Percentiles rank a stretch among this genome's conserved stretches.
Evolutionary conservation across 768 basidiomycete species (phyloP).

Genomic region (Phanerodontia chrysosporium): DNA sequence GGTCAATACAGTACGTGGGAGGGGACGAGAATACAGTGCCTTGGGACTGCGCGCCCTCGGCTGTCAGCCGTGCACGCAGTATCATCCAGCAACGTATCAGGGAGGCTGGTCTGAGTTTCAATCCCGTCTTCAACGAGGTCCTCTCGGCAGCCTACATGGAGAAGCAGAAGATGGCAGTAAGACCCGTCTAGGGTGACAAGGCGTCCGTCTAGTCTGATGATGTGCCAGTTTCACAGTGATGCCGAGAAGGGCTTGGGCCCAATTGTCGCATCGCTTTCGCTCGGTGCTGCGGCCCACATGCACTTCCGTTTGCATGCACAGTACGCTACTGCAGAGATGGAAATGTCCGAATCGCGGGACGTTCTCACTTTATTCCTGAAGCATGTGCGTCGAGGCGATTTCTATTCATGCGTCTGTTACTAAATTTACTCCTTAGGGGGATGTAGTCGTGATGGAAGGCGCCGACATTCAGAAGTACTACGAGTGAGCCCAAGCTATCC

Average conservation of each 20-base stretch:
- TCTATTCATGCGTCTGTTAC: not conserved
- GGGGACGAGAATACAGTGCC: constrained; percentile 71
- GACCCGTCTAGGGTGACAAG: constrained; percentile 19
- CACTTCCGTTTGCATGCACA: constrained; percentile 57
- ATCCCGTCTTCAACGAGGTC: constrained; percentile 66
- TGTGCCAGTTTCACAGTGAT: constrained; percentile 70
- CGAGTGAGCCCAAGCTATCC: constrained; percentile 43
- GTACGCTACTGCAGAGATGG: constrained; percentile 27
- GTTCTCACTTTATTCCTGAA: constrained; percentile 56
- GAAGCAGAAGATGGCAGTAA: constrained; percentile 77
- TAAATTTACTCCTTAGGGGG: constrained; percentile 48
- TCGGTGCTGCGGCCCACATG: constrained; percentile 77
- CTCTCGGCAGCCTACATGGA: constrained; percentile 84
- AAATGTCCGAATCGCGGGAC: constrained; percentile 23
- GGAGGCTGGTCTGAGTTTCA: constrained; percentile 35
- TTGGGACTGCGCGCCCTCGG: constrained; percentile 51
- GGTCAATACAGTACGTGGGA: constrained; percentile 61
- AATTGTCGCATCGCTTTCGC: constrained; percentile 67
- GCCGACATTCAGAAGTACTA: constrained; percentile 61
- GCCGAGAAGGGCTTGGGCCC: constrained; percentile 71
- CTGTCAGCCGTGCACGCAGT: constrained; percentile 53
- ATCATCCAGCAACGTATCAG: constrained; percentile 55
- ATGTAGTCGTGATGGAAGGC: constrained; percentile 77
- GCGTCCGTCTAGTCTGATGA: not conserved
- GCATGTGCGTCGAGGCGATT: constrained; percentile 45